A percentile compares a stretch with the other conserved stretches of the same genome.
Conservation (phyloP, 2,329 filamentous ascomycete species). For the Neofusicoccum kwambonambiense region DNA sequence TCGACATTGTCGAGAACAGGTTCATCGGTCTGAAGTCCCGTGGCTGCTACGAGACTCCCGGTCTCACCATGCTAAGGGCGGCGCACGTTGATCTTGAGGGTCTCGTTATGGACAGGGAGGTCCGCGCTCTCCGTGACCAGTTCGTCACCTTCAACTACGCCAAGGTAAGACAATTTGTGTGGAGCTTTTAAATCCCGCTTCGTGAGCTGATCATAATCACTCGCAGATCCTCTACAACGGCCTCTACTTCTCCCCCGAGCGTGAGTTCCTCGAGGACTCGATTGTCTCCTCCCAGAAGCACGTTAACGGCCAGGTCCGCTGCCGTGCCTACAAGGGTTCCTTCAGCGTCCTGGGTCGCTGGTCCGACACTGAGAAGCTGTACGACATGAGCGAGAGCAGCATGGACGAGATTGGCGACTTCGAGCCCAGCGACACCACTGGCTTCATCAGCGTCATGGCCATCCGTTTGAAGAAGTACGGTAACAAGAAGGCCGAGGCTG, state of each 20-base stretch:
- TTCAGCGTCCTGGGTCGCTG: conserved; percentile 60
- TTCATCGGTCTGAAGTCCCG: conserved; percentile 78
- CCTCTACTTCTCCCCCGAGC: conserved; percentile 68
- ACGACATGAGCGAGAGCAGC: conserved; percentile 62
- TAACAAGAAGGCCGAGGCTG: conserved; percentile 18
- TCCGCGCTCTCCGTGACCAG: conserved; percentile 68
- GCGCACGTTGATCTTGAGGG: conserved; percentile 64
- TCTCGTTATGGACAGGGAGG: conserved; percentile 66
- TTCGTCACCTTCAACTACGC: conserved; percentile 66
- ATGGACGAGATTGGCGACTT: conserved; percentile 74
- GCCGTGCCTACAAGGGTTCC: conserved; percentile 66
- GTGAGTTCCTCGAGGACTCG: conserved; percentile 67
- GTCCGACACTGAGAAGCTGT: conserved; percentile 67
- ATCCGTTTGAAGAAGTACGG: conserved; percentile 42
- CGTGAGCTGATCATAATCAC: background rate
- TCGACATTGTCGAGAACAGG: conserved; percentile 81
- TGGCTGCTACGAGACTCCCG: conserved; percentile 70
- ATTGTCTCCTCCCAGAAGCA: conserved; percentile 39
- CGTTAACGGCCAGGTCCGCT: conserved; percentile 54
- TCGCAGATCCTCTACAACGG: conserved; percentile 55
- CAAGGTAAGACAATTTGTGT: conserved; percentile 36
- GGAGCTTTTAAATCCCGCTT: conserved; percentile 27
- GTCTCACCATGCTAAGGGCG: conserved; percentile 49
- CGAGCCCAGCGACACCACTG: conserved; percentile 63
- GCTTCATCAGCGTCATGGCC: conserved; percentile 69